Conservation (phyloP, 768 basidiomycete genomes). For the Termitomyces sp. region DNA sequence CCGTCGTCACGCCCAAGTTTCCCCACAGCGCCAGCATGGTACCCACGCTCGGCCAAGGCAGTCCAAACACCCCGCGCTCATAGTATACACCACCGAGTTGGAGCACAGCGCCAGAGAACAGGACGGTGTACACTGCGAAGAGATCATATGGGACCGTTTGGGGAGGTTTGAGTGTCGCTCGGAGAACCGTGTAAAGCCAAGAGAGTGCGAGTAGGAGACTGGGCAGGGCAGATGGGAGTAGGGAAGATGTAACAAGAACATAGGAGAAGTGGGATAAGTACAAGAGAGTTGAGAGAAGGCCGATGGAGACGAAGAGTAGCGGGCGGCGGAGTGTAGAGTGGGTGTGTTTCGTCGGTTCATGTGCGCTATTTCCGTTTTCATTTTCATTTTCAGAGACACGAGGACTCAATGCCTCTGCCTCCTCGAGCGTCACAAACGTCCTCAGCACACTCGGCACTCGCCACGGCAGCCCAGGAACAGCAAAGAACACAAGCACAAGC, state of each 20-base stretch:
- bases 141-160: slow-evolving; percentile 62
- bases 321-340: slow-evolving; percentile 56
- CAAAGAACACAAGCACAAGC: slow-evolving; percentile 22
- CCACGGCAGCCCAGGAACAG: slow-evolving; percentile 17
- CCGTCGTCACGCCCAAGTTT: slow-evolving; percentile 41
- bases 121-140: slow-evolving; percentile 49
- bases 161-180: slow-evolving; percentile 47
- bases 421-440: slow-evolving; percentile 43
- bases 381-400: not conserved
- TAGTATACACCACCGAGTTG: slow-evolving; percentile 52
- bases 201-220: slow-evolving; percentile 44
- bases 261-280: slow-evolving; percentile 65
- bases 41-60: slow-evolving; percentile 33
- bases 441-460: not conserved
- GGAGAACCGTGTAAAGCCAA: slow-evolving; percentile 65
- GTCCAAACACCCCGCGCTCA: slow-evolving; percentile 37
- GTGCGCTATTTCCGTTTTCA: slow-evolving; percentile 10
- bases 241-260: slow-evolving; percentile 31
- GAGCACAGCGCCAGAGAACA: slow-evolving; percentile 41
- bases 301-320: slow-evolving; percentile 47
- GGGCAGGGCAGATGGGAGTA: slow-evolving; percentile 25
- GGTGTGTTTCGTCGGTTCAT: slow-evolving; percentile 15
- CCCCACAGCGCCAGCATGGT: slow-evolving; percentile 23
- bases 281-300: slow-evolving; percentile 48
- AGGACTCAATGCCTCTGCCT: slow-evolving; percentile 43